Evolutionary conservation across 306 rosid species (phyloP).

Genomic region (Prunus dulcis): DNA sequence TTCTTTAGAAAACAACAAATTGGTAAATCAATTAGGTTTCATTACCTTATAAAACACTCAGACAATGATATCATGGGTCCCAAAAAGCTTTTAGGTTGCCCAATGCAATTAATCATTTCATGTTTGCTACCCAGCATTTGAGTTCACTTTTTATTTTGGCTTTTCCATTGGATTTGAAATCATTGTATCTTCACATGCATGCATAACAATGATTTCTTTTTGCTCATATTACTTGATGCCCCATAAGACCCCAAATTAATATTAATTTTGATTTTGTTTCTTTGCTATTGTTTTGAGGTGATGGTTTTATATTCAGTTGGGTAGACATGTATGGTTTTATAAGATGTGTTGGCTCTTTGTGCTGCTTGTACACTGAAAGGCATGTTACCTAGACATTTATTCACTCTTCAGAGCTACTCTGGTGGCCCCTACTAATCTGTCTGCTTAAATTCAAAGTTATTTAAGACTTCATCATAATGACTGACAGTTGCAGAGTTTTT

Average conservation of each 20-base stretch:
- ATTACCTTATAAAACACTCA: neutral
- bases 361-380: slow-evolving; percentile 18
- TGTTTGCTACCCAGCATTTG: neutral
- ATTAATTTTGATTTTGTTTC: neutral
- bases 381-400: slow-evolving; percentile 15
- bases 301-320: too few species aligned
- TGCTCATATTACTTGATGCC: too few species aligned
- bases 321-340: neutral
- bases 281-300: neutral
- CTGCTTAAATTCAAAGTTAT: neutral
- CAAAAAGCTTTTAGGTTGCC: neutral
- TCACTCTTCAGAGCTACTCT: slow-evolving; percentile 8
- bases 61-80: slow-evolving; percentile 6
- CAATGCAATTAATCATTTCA: neutral
- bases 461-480: slow-evolving; percentile 16
- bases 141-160: neutral
- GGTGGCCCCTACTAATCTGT: slow-evolving; percentile 17
- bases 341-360: slow-evolving; percentile 16
- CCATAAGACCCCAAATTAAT: too few species aligned
- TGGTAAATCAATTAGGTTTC: neutral
- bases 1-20: neutral
- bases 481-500: slow-evolving; percentile 20
- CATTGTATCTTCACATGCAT: neutral
- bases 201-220: neutral
- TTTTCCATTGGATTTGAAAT: neutral